Evolutionary conservation across 345 rosid genomes (phyloP).

Genomic region (Cardamine chenopodiifolia): DNA sequence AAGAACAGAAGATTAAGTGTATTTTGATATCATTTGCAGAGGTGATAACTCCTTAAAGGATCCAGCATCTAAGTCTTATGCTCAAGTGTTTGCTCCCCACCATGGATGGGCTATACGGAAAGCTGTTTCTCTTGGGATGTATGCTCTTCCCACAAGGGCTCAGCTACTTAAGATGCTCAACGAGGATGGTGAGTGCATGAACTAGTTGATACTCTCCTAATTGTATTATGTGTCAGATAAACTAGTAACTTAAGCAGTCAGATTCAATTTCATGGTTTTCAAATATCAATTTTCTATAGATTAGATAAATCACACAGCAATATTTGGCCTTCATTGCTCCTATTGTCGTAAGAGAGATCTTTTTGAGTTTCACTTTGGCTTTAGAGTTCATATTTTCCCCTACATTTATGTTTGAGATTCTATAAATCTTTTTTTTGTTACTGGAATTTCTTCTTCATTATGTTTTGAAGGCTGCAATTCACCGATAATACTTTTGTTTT

Average conservation of each 20-base stretch:
- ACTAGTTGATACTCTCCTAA: slow-evolving; percentile 27
- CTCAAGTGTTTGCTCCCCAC: slow-evolving; percentile 89
- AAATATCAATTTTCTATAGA: not conserved
- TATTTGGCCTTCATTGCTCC: not conserved
- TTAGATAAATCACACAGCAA: not conserved
- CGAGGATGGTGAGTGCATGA: slow-evolving; percentile 74
- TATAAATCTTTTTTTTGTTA: not conserved
- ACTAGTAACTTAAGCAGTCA: slow-evolving; percentile 9
- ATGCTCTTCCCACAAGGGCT: slow-evolving; percentile 83
- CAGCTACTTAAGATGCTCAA: slow-evolving; percentile 77
- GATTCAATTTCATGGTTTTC: not conserved
- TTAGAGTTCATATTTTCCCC: slow-evolving; percentile 6
- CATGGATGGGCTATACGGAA: slow-evolving; percentile 95
- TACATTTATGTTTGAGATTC: slow-evolving; percentile 6
- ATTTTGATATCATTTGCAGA: slow-evolving; percentile 42
- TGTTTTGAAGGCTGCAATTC: not conserved
- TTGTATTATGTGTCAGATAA: not conserved
- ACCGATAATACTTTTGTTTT: not conserved
- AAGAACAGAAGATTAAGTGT: slow-evolving; percentile 1
- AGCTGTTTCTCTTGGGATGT: slow-evolving; percentile 95
- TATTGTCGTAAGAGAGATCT: not conserved
- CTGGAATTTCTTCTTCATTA: slow-evolving; percentile 2
- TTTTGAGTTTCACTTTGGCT: not conserved
- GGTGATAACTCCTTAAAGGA: slow-evolving; percentile 71
- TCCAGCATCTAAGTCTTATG: slow-evolving; percentile 91